Percentiles rank a stretch among this genome's conserved stretches.
Conservation (phyloP, 805 yeast genomes). For the Sugiyamaella boreocaroliniensis region DNA sequence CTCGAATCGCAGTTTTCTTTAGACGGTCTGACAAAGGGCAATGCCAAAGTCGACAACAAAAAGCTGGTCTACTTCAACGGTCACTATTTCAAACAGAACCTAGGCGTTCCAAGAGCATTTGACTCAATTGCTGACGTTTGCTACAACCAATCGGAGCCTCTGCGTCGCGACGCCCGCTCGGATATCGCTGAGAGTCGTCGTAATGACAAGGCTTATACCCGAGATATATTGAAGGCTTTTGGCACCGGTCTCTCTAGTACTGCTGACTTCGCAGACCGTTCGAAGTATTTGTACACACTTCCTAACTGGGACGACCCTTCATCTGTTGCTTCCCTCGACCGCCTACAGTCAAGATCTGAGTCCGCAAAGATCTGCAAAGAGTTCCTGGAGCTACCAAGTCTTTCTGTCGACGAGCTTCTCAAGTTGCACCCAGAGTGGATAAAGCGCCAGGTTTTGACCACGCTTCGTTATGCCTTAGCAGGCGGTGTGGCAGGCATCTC, state of each 20-base stretch:
- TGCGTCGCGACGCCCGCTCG: neutral
- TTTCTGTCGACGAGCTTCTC: neutral
- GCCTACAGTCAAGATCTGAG: neutral
- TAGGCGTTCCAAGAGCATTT: conserved; percentile 36
- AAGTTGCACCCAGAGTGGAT: conserved; percentile 3
- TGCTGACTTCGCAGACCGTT: conserved; percentile 44
- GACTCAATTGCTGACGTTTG: conserved; percentile 30
- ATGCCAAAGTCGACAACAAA: conserved; percentile 79
- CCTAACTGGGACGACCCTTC: conserved; percentile 3
- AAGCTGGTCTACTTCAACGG: conserved; percentile 77
- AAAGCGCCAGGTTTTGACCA: conserved; percentile 40
- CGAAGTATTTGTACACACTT: conserved; percentile 34
- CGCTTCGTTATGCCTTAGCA: conserved; percentile 60
- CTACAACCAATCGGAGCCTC: neutral
- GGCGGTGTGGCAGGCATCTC: conserved; percentile 67
- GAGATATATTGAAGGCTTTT: conserved; percentile 35
- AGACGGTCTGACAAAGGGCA: conserved; percentile 80
- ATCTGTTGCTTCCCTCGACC: neutral
- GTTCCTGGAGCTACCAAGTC: neutral
- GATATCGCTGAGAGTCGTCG: conserved; percentile 9
- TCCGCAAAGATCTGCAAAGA: neutral
- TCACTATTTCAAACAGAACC: conserved; percentile 45
- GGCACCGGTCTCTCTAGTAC: conserved; percentile 47
- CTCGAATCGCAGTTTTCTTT: conserved; percentile 53
- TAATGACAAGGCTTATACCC: conserved; percentile 29